phyloP scores from a whole-genome alignment of 768 basidiomycete species.

The Rhodotorula babjevae region DNA sequence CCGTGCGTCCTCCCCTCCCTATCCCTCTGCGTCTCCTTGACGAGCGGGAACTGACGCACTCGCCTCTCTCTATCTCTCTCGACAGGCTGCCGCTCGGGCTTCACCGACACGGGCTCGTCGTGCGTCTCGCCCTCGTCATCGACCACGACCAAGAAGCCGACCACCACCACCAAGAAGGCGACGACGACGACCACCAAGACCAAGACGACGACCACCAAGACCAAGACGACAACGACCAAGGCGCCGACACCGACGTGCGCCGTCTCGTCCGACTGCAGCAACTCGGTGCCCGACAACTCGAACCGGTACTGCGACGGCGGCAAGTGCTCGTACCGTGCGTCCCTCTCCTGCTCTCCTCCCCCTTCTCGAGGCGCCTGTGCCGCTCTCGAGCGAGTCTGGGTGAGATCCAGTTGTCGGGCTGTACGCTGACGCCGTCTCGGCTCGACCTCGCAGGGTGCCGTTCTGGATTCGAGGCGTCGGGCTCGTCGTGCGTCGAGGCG shows the following conservation, averaged over 20 bases:
- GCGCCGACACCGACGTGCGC: too few relatives aligned
- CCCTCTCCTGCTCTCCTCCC: not conserved
- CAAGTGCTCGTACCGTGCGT: not conserved
- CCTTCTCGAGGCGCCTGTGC: too few relatives aligned
- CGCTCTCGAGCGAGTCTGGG: not conserved
- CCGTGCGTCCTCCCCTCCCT: not conserved
- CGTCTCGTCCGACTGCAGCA: not conserved
- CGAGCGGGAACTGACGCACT: too few relatives aligned
- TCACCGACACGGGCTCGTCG: not conserved
- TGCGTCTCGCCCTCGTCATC: not conserved
- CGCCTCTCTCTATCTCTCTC: too few relatives aligned
- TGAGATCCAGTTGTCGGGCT: too few relatives aligned
- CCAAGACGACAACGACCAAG: too few relatives aligned
- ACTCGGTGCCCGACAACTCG: not conserved
- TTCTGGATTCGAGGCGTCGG: too few relatives aligned
- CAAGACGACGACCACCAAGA: not conserved
- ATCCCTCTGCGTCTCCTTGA: not conserved
- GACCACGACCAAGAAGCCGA: not conserved
- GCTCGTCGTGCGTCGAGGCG: too few relatives aligned
- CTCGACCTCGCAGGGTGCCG: too few relatives aligned
- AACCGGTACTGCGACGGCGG: conserved; percentile 4
- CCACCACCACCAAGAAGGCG: too few relatives aligned
- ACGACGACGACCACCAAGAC: not conserved
- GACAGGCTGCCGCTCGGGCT: conserved; percentile 8
- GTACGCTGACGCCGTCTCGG: too few relatives aligned